phyloP scores from a whole-genome alignment of 2,329 filamentous ascomycete genomes.

The Phialophora expanda region DNA sequence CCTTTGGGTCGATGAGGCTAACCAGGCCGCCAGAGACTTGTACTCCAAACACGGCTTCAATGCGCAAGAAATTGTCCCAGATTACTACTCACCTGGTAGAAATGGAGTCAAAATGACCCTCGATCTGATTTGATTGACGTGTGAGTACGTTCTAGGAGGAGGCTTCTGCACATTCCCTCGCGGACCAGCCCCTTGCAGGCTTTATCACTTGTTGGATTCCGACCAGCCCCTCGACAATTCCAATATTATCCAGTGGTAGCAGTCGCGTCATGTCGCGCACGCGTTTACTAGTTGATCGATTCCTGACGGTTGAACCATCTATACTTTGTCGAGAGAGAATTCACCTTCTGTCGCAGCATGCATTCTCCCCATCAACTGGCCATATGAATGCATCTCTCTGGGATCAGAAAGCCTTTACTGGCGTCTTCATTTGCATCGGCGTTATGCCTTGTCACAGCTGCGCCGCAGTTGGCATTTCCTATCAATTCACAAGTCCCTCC shows the following conservation, averaged over 20 bases:
- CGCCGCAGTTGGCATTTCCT: conserved; percentile 62
- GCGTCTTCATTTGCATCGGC: conserved; percentile 13
- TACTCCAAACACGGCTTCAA: conserved; percentile 55
- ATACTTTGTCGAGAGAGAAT: background rate
- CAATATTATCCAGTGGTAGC: conserved; percentile 26
- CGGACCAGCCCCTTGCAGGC: conserved; percentile 31
- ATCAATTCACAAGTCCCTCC: conserved; percentile 84
- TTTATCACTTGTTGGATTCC: conserved; percentile 28
- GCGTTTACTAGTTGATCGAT: background rate
- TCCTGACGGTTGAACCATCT: background rate
- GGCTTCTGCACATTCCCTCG: conserved; percentile 29
- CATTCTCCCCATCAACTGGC: background rate
- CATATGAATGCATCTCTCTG: conserved; percentile 32
- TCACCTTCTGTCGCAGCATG: conserved; percentile 2
- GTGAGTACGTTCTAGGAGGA: background rate
- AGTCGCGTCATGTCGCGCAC: conserved; percentile 11
- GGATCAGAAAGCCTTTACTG: conserved; percentile 21
- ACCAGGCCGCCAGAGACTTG: conserved; percentile 52
- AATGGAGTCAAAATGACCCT: conserved; percentile 52
- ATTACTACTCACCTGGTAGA: conserved; percentile 59
- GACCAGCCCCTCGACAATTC: conserved; percentile 28
- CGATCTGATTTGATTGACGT: conserved; percentile 21
- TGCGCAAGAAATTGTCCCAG: conserved; percentile 52
- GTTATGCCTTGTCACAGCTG: conserved; percentile 4
- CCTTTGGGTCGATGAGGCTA: conserved; percentile 59